Evolutionary conservation across 2,329 filamentous ascomycete species (phyloP).

Genomic region (Tolypocladium endophyticum): DNA sequence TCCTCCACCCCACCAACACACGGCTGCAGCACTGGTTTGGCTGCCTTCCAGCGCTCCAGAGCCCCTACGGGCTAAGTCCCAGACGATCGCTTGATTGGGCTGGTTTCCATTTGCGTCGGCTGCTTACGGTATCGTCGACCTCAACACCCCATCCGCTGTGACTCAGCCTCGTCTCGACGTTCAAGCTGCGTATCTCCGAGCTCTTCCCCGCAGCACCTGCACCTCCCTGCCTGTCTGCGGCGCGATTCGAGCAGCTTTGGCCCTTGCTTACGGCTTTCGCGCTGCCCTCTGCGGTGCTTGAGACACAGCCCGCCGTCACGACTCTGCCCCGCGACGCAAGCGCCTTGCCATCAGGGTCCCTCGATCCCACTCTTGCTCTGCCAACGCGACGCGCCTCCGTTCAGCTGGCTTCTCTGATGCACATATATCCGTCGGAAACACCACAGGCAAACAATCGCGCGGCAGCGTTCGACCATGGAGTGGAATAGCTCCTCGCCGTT

Average conservation of each 20-base stretch:
- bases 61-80: not conserved
- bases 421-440: not conserved
- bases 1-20: conserved; percentile 17
- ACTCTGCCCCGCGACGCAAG: not conserved
- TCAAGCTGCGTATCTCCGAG: not conserved
- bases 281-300: not conserved
- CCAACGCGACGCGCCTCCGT: not conserved
- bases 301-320: not conserved
- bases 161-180: not conserved
- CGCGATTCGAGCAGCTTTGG: not conserved
- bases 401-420: not conserved
- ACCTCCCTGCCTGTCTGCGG: not conserved
- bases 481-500: conserved; percentile 57
- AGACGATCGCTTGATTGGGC: not conserved
- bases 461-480: conserved; percentile 34
- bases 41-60: not conserved
- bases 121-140: not conserved
- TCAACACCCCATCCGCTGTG: not conserved
- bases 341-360: not conserved
- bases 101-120: not conserved
- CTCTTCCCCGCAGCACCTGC: not conserved
- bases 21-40: not conserved
- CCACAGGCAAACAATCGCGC: not conserved
- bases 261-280: not conserved
- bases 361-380: not conserved